These are phyloP conservation scores for Serendipita sp. DNA, from an alignment of 768 basidiomycete species.

Conservation along the genomic window DNA sequence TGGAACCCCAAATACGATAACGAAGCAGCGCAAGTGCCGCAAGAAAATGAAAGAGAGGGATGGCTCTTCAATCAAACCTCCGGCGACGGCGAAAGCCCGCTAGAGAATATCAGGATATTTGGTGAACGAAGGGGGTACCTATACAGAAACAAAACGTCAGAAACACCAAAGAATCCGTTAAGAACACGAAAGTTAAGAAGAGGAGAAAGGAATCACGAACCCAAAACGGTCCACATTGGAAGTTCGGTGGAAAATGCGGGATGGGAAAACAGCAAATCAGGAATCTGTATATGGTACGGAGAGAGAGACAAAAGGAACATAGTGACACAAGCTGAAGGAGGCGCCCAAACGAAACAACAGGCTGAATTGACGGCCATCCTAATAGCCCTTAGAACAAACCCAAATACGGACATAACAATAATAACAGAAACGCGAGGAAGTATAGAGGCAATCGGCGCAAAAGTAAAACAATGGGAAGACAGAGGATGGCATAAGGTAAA, in stretches of 20 bases:
- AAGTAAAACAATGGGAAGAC: background rate
- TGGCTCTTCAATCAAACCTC: background rate
- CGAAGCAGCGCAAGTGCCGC: too few species aligned
- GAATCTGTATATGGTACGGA: background rate
- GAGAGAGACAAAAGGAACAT: background rate
- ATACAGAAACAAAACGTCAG: background rate
- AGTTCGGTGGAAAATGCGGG: background rate
- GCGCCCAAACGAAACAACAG: background rate
- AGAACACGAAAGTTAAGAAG: background rate
- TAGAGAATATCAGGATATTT: background rate
- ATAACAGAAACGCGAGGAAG: background rate
- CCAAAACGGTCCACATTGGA: background rate
- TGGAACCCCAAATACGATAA: background rate
- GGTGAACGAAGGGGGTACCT: background rate
- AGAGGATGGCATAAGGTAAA: background rate
- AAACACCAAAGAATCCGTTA: background rate
- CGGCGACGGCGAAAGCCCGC: background rate
- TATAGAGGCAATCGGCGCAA: background rate
- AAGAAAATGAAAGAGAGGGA: background rate
- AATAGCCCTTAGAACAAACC: background rate
- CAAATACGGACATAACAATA: background rate
- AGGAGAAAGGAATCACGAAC: background rate
- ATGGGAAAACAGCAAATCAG: background rate
- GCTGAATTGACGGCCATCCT: background rate
- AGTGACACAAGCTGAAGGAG: background rate